Base-by-base conservation (phyloP, 2,329 filamentous ascomycete genomes). In the Sphaceloma murrayae region DNA sequence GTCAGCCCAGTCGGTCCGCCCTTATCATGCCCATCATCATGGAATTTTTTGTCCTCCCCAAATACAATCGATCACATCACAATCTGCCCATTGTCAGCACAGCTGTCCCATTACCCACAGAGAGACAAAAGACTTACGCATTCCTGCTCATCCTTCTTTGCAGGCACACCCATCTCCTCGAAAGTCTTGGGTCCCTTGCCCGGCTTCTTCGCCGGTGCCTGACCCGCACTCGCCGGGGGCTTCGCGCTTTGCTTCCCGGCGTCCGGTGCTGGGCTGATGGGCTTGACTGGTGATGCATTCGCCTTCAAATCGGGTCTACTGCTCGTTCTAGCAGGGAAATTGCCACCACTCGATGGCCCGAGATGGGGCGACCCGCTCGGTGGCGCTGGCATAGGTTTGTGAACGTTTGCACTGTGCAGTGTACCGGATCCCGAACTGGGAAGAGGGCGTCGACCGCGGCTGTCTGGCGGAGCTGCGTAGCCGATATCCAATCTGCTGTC, bases 131-230 rank as follows among this genome's bases (percentile, higher is more conserved):
- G n/a, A 69, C 75, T 68, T 77, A 95, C 88, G 69, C 89, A 98
- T 65, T 96, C 88, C 53, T 77, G 76, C n/a, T 94, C 85, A 49
- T 80, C 75, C 63, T 91, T 88, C 36, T 73, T 79, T 56, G 80
- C 75, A 5, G 87, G 85, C 54, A 98, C 89, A 29, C 91, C 91
- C 91, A 98, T 98, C 60, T 93, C 88, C 60, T 95, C 89, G 62
- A 98, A 98, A 0, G 91, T 96, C 55, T 91, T 85, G 1, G 91
- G 89, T 8, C 89, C 91, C 58, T 87, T 85, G 39, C 73, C 74
- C 22, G 75, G 68, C 34, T 67, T 60, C 50, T 63, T 65, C 13
- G 60, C 49, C 9, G 54, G 34, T 2, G 49, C 39, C n/a, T n/a
- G n/a, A 14, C 56, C 50, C 4, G 58, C 10, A 57, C 52, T 19